Percentiles rank a stretch among this genome's conserved stretches.
phyloP scores from a whole-genome alignment of 148 eudicot species.

The Vaccinium myrtillus region DNA sequence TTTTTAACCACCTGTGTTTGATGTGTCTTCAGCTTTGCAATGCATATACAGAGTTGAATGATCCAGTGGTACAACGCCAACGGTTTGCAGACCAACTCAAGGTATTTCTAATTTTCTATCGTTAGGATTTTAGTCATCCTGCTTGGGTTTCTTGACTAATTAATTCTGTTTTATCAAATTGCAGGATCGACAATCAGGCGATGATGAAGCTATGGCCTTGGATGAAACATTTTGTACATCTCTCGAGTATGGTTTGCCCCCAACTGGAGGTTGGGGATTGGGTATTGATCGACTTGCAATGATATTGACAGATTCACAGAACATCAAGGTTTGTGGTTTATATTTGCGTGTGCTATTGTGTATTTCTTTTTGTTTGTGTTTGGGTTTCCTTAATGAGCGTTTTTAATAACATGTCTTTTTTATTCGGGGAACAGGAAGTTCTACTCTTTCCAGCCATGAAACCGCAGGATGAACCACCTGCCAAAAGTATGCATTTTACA shows the following conservation, averaged over 20 bases:
- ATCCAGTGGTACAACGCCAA: slow-evolving; percentile 89
- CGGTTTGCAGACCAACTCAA: slow-evolving; percentile 92
- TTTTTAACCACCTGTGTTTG: not conserved
- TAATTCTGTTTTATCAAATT: slow-evolving; percentile 16
- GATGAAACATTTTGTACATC: slow-evolving; percentile 92
- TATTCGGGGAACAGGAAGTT: slow-evolving; percentile 61
- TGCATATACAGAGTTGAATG: slow-evolving; percentile 94
- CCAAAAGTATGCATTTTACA: slow-evolving; percentile 37
- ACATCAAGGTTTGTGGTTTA: slow-evolving; percentile 64
- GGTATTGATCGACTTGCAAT: slow-evolving; percentile 87
- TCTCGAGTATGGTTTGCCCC: slow-evolving; percentile 90
- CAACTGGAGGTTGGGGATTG: slow-evolving; percentile 95
- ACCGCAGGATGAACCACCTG: slow-evolving; percentile 78
- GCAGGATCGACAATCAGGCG: slow-evolving; percentile 95
- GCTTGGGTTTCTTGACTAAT: not conserved
- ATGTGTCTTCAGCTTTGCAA: slow-evolving; percentile 61
- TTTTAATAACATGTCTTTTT: not conserved
- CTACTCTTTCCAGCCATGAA: slow-evolving; percentile 95
- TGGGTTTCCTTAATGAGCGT: not conserved
- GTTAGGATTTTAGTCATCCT: not conserved
- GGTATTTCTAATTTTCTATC: slow-evolving; percentile 35
- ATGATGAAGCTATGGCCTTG: slow-evolving; percentile 97
- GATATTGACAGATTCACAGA: slow-evolving; percentile 88
- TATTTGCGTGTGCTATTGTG: not conserved
- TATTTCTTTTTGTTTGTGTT: not conserved